Base-by-base conservation (phyloP, 1,139 yeast genomes). In the Taiozyma sp. region DNA sequence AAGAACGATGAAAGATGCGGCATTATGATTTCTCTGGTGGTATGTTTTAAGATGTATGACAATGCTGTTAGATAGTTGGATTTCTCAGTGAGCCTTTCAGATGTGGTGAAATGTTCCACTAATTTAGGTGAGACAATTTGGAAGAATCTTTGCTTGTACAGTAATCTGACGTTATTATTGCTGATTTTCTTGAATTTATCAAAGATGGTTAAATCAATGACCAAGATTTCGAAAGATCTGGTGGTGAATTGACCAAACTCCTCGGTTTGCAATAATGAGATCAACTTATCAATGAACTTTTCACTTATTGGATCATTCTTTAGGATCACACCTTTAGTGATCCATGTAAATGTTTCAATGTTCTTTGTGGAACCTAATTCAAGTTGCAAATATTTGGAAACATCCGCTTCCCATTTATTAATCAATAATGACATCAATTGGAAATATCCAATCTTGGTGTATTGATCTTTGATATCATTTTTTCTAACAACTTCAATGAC, bases 81-180 rank as follows among this genome's bases (percentile, higher is more conserved):
- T 54, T 78, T 74, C 29, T 66, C 51, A 4, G 43, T 48, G 56
- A 68, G 56, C 30, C 63, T 61, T 8, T 55, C 38, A 3, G 62
- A 52, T 1, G 60, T 41, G 4, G 65, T 62, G 60, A 73, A 79
- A n/a, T 70, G 70, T 0, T 65, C 60, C 14, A 80, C 73, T 42
- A 85, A 62, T 46, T 66, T 68, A 1, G 83, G 83, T 24, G 84
- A 71, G 4, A 83, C 71, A 10, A 74, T 70, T 52, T 80, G 80
- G 66, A 89, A 89, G 24, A 87, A 74, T 57, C 84, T 83, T 63
- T 93, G 98, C 65, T 89, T 90, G 72, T 86, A 87, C 32, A 93
- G 73, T 44, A 79, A 66, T 52, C 87, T 78, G 28, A 86, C 79
- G 54, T 83, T 79, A 52, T 85, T 73, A 54, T 81, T 81, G 57